Evolutionary conservation across 805 yeast species (phyloP), one percentile per base, ranked within the genome.

Genomic region (Teunomyces stri): DNA sequence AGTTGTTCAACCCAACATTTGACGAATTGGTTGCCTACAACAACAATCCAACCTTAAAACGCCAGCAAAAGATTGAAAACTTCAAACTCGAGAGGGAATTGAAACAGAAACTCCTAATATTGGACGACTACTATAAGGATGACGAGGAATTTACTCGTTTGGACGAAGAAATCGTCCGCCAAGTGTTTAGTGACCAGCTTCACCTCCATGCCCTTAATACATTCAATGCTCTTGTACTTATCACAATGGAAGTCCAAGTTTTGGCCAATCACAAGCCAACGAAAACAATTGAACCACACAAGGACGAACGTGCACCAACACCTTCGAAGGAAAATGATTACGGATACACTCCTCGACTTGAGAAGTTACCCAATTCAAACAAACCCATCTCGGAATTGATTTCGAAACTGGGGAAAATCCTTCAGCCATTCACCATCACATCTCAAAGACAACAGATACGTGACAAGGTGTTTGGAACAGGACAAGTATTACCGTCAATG

Each of bases 401-500:
- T 5, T 78, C 89, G 0, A 79, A 81, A 47, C 79, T 79, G 34
- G 98, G 98, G 2, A 86, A 85, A 62, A 85, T 92, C 5, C 65
- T 87, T 28, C 79, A 86, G 55, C 97, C 97, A 9, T 94, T 92
- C 65, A 87, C 92, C 0, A 75, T 92, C 13, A 80, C 84, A 7
- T 54, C 61, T 1, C 68, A 75, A 37, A 76, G 81, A 49, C 81
- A 80, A 31, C 80, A 84, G 40, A 54, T 89, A 13, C 72, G 76
- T 48, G 69, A 74, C 28, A 80, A 84, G 56, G 97, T 91, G 0
- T 82, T 80, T 55, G 97, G 97, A 1, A 89, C 95, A 2, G 99
- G 97, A 0, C 97, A 94, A 66, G 82, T 78, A 21, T 74, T 92
- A 25, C 99, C 99, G 2, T 89, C 97, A 0, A 89, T 94, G 94